Conservation (phyloP, 140 eudicot genomes). For the Anethum foeniculum region DNA sequence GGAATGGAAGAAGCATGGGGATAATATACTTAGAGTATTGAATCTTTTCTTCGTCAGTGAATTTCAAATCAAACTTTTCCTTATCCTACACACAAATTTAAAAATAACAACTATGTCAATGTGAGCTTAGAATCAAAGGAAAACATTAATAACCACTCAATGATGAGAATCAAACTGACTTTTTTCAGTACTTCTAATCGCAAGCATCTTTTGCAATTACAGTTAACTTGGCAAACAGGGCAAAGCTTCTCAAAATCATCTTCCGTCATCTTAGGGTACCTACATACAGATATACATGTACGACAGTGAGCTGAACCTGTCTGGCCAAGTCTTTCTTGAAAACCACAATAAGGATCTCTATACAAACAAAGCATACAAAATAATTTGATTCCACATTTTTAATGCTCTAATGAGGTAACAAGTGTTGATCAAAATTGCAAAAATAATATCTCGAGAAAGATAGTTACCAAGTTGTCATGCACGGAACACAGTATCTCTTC, state of each 20-base stretch:
- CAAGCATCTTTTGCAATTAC: constrained; percentile 53
- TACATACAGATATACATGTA: constrained; percentile 3
- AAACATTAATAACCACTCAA: neutral
- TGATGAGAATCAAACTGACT: constrained; percentile 9
- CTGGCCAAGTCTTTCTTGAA: neutral
- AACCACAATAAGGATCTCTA: neutral
- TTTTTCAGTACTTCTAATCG: constrained; percentile 23
- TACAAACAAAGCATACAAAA: neutral
- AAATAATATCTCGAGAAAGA: neutral
- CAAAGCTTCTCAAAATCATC: constrained; percentile 23
- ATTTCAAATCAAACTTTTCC: constrained; percentile 19
- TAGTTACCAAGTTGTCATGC: constrained; percentile 19
- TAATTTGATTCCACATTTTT: neutral
- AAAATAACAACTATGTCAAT: neutral
- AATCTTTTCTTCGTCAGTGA: constrained; percentile 32
- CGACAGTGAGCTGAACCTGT: neutral
- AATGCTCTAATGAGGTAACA: neutral
- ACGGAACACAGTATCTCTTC: constrained; percentile 24
- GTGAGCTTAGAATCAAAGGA: neutral
- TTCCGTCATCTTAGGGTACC: constrained; percentile 44
- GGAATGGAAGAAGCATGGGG: constrained; percentile 47
- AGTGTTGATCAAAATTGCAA: neutral
- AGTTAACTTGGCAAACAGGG: constrained; percentile 26
- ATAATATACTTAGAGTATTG: constrained; percentile 51
- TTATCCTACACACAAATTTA: constrained; percentile 20